phyloP scores from a whole-genome alignment of 768 basidiomycete species.

The Termitomyces sp. region DNA sequence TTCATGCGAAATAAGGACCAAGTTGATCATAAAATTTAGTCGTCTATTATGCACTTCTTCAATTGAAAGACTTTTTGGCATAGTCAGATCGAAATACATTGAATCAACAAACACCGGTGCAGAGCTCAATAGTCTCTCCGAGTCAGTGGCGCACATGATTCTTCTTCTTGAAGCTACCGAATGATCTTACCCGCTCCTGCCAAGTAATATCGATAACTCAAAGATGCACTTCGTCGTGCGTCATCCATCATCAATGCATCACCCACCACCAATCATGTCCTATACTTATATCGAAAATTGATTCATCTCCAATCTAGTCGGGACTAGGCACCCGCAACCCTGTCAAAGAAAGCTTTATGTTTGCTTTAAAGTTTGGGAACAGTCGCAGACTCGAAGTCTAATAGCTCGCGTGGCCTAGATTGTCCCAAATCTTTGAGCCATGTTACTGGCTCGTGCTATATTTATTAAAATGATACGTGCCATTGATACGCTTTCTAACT shows the following conservation, averaged over 20 bases:
- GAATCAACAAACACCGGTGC: too few relatives aligned
- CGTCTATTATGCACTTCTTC: too few relatives aligned
- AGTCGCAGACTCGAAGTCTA: conserved; percentile 2
- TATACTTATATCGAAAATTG: background rate
- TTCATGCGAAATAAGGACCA: too few relatives aligned
- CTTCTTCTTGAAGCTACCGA: background rate
- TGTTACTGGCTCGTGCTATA: background rate
- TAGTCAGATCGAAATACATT: too few relatives aligned
- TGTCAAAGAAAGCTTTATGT: conserved; percentile 6
- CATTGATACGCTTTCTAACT: conserved; percentile 1
- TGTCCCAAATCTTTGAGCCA: conserved; percentile 4
- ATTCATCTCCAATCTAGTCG: background rate
- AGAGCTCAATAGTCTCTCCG: background rate
- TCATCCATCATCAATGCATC: background rate
- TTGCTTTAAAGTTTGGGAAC: conserved; percentile 1
- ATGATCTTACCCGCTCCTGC: background rate
- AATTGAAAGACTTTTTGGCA: too few relatives aligned
- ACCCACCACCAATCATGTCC: too few relatives aligned
- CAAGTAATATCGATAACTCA: background rate
- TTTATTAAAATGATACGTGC: background rate
- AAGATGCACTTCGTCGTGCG: background rate
- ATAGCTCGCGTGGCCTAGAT: background rate
- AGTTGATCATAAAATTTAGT: too few relatives aligned
- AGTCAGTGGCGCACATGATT: conserved; percentile 3
- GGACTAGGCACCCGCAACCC: conserved; percentile 5